Percentiles rank a stretch among this genome's conserved stretches.
Conservation (phyloP, 148 eudicot species). For the Selenicereus undatus region DNA sequence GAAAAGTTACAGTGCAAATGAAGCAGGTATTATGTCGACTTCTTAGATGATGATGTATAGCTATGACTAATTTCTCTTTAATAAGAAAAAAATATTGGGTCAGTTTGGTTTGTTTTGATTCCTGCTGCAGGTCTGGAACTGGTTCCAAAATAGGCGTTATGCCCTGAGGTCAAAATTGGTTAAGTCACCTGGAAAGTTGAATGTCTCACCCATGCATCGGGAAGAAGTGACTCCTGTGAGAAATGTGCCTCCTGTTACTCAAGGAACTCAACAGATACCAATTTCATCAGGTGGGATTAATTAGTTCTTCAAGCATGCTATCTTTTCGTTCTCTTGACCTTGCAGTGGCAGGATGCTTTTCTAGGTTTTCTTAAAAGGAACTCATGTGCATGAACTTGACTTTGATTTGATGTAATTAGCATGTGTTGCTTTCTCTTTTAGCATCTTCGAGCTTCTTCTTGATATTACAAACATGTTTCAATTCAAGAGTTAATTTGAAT, state of each 20-base stretch:
- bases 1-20: conserved; percentile 64
- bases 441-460: neutral
- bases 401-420: neutral
- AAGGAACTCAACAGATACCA: conserved; percentile 22
- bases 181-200: conserved; percentile 48
- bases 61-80: neutral
- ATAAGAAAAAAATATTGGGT: neutral
- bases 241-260: conserved; percentile 47
- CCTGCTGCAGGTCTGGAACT: conserved; percentile 74
- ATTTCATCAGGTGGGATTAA: conserved; percentile 45
- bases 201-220: conserved; percentile 38
- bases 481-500: too few species aligned
- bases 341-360: conserved; percentile 1
- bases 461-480: neutral
- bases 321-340: neutral
- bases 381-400: neutral
- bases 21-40: conserved; percentile 57
- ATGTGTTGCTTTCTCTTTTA: neutral
- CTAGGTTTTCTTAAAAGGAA: neutral
- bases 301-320: conserved; percentile 9
- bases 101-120: neutral
- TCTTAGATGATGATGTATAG: neutral
- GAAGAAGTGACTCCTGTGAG: conserved; percentile 47
- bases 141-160: conserved; percentile 97
- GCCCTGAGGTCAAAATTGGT: conserved; percentile 74